Evolutionary conservation across 2,329 filamentous ascomycete genomes (phyloP).

Genomic region (Colletotrichum sp.): DNA sequence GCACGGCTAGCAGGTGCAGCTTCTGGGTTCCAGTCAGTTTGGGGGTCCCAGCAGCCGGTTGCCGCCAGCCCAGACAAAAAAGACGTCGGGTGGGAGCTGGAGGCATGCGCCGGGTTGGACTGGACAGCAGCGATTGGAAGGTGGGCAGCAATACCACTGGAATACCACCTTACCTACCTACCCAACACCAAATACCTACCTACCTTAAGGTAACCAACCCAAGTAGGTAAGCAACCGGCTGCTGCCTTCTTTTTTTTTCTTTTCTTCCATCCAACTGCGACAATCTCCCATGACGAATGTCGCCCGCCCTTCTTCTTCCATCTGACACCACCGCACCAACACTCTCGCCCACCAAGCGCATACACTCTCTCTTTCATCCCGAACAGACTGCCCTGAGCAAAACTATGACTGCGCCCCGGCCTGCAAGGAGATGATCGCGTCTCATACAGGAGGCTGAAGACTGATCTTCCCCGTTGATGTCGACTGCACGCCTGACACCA

Average conservation of each 20-base stretch:
- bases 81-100: background rate
- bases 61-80: background rate
- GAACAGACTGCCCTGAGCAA: background rate
- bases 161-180: background rate
- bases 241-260: background rate
- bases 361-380: background rate
- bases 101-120: background rate
- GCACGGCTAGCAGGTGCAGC: background rate
- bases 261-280: background rate
- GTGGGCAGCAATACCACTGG: background rate
- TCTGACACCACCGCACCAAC: background rate
- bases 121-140: background rate
- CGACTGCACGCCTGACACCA: background rate
- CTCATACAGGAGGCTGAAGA: conserved; percentile 14
- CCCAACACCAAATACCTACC: background rate
- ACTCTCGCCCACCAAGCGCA: background rate
- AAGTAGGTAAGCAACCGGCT: background rate
- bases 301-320: background rate
- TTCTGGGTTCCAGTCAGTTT: background rate
- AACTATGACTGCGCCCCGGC: conserved; percentile 11
- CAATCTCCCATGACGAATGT: background rate
- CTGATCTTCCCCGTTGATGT: background rate
- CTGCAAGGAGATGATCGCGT: conserved; percentile 22
- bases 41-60: background rate
- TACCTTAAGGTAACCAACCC: background rate